Conservation (phyloP, 2,329 filamentous ascomycete genomes). For the Aspergillus glaucus region DNA sequence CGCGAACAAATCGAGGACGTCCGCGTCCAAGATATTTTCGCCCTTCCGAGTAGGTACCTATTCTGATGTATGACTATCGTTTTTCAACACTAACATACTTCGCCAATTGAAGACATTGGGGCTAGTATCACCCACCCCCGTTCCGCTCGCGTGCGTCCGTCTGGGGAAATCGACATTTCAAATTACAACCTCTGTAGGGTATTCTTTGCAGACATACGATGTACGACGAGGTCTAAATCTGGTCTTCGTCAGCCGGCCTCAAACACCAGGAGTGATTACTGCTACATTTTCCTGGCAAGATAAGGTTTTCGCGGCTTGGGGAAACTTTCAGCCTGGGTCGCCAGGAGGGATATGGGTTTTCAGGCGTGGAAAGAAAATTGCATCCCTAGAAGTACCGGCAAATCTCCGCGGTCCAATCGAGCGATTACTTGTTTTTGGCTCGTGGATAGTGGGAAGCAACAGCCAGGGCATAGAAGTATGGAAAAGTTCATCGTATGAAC, state of each 20-base stretch:
- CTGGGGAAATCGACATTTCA: conserved; percentile 94
- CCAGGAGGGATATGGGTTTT: conserved; percentile 76
- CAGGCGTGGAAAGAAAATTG: conserved; percentile 80
- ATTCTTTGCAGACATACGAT: conserved; percentile 91
- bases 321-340: conserved; percentile 43
- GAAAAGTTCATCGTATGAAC: conserved; percentile 75
- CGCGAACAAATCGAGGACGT: conserved; percentile 36
- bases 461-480: conserved; percentile 76
- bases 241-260: conserved; percentile 85
- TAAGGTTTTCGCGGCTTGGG: conserved; percentile 84
- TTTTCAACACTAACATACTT: conserved; percentile 2
- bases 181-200: conserved; percentile 89
- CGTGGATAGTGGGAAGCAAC: conserved; percentile 81
- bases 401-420: conserved; percentile 63
- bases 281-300: conserved; percentile 85
- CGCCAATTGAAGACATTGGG: conserved; percentile 66
- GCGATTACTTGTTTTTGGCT: conserved; percentile 75
- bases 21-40: conserved; percentile 77
- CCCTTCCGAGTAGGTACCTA: conserved; percentile 69
- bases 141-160: conserved; percentile 84
- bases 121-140: conserved; percentile 80
- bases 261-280: conserved; percentile 79
- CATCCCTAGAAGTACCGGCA: conserved; percentile 62
- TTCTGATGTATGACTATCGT: not conserved
- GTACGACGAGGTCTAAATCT: conserved; percentile 82